Evolutionary conservation across 2,329 filamentous ascomycete species (phyloP), one percentile per base, ranked within the genome.

Genomic region (Pseudocercospora vitis): DNA sequence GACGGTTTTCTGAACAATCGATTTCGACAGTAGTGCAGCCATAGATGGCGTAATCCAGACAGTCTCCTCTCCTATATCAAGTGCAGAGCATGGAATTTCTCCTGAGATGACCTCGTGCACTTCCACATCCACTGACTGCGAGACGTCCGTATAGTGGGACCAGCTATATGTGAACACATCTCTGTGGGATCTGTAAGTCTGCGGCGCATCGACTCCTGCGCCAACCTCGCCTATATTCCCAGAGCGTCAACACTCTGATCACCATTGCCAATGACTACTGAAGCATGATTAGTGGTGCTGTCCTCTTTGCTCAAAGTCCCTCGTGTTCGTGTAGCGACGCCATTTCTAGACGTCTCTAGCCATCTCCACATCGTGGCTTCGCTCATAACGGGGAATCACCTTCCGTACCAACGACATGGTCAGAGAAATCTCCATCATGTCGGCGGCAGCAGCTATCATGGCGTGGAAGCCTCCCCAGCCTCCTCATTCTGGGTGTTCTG

Each of bases 401-500:
- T 18, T 69, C 68, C 4, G 63, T 42, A 8, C 71, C 73, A 16
- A 63, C 39, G 9, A 63, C 57, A 14, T 55, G 52, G 33, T 50
- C 71, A n/a, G 60, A 52, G 7, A 51, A 57, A 44, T 73, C 68
- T 37, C 61, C 62, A 58, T 68, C 70, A 29, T 71, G 67, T 18
- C 55, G 55, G 2, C 59, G 48, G 68, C 69, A 9, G 29, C 50
- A 5, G 23, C 12, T 14, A n/a, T n/a, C n/a, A n/a, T n/a, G n/a
- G n/a, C n/a, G n/a, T n/a, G 71, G 65, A 55, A 79, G 80, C 2
- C 78, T 69, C 78, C 78, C 78, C 78, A 81, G 0, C 73, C 74
- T 1, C 78, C 78, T 26, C 70, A 80, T 4, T 73, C 67, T 0
- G 78, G 78, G 44, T 73, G 70, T 19, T 79, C 77, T 0, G 74